Percentiles rank a stretch among this genome's conserved stretches.
These are phyloP conservation scores for Eucalyptus caleyi DNA, from an alignment of 345 rosid genomes.

Conservation along the genomic window DNA sequence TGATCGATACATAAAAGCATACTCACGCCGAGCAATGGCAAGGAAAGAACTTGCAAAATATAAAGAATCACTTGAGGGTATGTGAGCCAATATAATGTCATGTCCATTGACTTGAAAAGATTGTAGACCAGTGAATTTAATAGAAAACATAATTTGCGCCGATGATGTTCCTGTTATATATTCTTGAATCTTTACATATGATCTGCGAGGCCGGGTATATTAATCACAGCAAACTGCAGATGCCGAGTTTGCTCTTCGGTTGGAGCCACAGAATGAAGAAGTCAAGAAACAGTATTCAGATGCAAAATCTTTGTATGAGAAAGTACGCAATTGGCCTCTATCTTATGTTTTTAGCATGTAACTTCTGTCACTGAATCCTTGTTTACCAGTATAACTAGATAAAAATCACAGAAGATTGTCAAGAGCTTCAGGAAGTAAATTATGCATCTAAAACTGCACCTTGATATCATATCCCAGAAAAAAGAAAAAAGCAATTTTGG, in stretches of 20 bases:
- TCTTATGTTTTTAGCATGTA: neutral
- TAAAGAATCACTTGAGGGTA: constrained; percentile 79
- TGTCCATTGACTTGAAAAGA: neutral
- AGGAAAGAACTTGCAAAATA: constrained; percentile 66
- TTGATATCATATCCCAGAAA: neutral
- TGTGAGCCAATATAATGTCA: neutral
- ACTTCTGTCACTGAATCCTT: neutral
- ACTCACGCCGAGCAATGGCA: constrained; percentile 87
- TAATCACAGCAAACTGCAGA: constrained; percentile 37
- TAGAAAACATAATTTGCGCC: neutral
- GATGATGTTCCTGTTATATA: neutral
- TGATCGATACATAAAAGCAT: constrained; percentile 83
- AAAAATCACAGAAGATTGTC: neutral
- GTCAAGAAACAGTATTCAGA: constrained; percentile 70
- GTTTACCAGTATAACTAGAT: neutral
- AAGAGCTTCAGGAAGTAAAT: neutral
- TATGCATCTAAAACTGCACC: neutral
- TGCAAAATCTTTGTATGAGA: constrained; percentile 56
- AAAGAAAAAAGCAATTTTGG: neutral
- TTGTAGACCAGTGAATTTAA: neutral
- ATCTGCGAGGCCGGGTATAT: neutral
- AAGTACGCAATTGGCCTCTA: constrained; percentile 20
- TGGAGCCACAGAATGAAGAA: constrained; percentile 86
- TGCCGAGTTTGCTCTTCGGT: constrained; percentile 74
- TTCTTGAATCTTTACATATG: neutral